phyloP scores from a whole-genome alignment of 2,329 filamentous ascomycete species.

The Fusarium ambrosium region DNA sequence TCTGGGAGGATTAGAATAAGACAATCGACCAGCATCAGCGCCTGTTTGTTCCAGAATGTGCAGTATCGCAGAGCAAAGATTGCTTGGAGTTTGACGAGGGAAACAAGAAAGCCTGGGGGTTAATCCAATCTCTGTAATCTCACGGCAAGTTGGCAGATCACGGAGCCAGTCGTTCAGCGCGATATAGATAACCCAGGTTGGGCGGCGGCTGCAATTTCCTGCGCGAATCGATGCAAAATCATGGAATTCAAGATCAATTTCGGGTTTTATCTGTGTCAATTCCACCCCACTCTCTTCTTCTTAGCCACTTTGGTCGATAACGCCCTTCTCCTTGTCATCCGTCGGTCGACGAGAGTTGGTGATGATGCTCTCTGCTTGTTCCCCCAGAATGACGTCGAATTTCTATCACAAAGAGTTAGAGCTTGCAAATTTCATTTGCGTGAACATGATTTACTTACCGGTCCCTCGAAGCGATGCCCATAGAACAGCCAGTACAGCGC shows the following conservation, averaged over 20 bases:
- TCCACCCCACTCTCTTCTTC: background rate
- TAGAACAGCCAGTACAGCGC: conserved; percentile 23
- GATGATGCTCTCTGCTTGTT: background rate
- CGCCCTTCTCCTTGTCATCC: conserved; percentile 1
- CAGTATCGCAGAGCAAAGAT: background rate
- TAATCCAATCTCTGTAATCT: background rate
- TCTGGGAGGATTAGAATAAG: background rate
- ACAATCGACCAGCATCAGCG: background rate
- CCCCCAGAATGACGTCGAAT: conserved; percentile 19
- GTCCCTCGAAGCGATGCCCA: conserved; percentile 20
- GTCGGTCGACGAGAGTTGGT: background rate
- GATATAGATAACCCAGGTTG: background rate
- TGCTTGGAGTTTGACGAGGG: background rate
- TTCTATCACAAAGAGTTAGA: conserved; percentile 9
- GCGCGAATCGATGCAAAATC: accelerated
- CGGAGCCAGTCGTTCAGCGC: background rate
- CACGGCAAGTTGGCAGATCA: background rate
- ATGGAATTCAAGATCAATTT: background rate
- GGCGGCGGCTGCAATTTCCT: background rate
- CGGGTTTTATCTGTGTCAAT: background rate
- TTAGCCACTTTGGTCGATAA: background rate
- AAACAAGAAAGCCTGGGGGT: background rate
- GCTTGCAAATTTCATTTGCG: accelerated
- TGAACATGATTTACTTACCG: conserved; percentile 5
- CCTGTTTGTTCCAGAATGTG: background rate